phyloP scores from a whole-genome alignment of 2,329 filamentous ascomycete genomes.

The Alternaria sp. region DNA sequence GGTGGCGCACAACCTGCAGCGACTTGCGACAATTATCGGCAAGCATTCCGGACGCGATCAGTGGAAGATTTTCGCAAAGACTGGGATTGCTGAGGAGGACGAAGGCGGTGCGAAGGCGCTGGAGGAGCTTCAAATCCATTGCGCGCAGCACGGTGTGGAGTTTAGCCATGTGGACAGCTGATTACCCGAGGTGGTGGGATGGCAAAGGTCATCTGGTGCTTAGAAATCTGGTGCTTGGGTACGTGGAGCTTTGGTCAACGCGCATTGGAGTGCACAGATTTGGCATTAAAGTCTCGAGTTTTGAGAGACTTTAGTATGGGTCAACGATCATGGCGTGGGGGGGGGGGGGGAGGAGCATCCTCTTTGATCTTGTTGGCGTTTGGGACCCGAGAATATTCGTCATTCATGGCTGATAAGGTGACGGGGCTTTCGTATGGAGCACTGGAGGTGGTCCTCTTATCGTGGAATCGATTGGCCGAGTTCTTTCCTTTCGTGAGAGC shows the following conservation, averaged over 20 bases:
- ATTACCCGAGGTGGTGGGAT: background rate
- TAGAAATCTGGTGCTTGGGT: background rate
- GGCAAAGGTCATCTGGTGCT: too few relatives aligned
- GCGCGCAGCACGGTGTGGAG: background rate
- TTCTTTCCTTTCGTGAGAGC: too few relatives aligned
- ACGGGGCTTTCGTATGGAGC: background rate
- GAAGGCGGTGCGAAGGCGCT: conserved; percentile 4
- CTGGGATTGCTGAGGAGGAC: conserved; percentile 3
- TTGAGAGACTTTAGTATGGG: background rate
- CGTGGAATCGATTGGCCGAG: background rate
- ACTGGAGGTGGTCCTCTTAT: background rate
- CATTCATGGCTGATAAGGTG: background rate
- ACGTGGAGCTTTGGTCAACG: background rate
- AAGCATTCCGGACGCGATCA: conserved; percentile 3
- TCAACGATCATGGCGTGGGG: background rate
- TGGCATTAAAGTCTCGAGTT: background rate
- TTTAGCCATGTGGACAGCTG: background rate
- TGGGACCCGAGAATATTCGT: background rate
- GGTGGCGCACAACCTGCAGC: conserved; percentile 6
- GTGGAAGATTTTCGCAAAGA: conserved; percentile 15
- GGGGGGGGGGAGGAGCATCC: background rate
- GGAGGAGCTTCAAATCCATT: background rate
- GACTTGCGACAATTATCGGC: conserved; percentile 4
- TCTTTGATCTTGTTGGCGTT: background rate
- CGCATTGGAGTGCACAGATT: background rate